phyloP scores from a whole-genome alignment of 352 stramenopile genomes.

The Globisporangium carolinianum region DNA sequence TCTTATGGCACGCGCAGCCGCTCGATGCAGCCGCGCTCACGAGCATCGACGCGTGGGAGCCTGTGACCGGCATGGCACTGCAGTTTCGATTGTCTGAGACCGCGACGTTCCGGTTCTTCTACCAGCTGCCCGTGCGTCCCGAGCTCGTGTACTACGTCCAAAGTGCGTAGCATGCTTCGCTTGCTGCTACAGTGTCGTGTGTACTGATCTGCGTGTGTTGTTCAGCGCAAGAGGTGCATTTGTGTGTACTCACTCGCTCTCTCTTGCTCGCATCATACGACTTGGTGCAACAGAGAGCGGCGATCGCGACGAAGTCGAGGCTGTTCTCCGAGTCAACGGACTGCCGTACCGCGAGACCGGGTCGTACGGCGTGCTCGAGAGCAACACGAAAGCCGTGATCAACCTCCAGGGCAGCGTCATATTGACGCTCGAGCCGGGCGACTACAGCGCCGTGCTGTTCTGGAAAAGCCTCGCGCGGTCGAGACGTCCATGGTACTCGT shows the following conservation, averaged over 20 bases:
- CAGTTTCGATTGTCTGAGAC: conserved; percentile 41
- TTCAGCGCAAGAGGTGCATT: no score
- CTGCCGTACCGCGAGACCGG: conserved; percentile 62
- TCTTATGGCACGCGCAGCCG: conserved; percentile 62
- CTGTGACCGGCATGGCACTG: conserved; percentile 44
- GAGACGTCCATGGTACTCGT: conserved; percentile 57
- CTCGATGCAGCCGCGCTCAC: conserved; percentile 28
- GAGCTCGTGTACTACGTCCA: conserved; percentile 39
- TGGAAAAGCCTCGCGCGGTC: conserved; percentile 50
- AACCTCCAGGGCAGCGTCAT: conserved; percentile 55
- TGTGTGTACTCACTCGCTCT: neutral
- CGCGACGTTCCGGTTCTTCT: conserved; percentile 56
- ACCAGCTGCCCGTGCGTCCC: conserved; percentile 60
- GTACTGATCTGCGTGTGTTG: neutral
- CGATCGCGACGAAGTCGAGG: conserved; percentile 57
- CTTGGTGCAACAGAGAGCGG: conserved; percentile 22
- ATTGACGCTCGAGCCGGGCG: conserved; percentile 52
- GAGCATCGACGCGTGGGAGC: conserved; percentile 47
- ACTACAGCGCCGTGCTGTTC: conserved; percentile 50
- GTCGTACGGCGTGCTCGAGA: conserved; percentile 48
- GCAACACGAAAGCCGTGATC: conserved; percentile 46
- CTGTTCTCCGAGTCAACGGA: conserved; percentile 55
- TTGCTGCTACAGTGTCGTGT: neutral
- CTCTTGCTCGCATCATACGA: conserved; percentile 13
- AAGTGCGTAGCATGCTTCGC: conserved; percentile 24